Conservation (phyloP, 805 yeast species). For the Candida awuae region DNA sequence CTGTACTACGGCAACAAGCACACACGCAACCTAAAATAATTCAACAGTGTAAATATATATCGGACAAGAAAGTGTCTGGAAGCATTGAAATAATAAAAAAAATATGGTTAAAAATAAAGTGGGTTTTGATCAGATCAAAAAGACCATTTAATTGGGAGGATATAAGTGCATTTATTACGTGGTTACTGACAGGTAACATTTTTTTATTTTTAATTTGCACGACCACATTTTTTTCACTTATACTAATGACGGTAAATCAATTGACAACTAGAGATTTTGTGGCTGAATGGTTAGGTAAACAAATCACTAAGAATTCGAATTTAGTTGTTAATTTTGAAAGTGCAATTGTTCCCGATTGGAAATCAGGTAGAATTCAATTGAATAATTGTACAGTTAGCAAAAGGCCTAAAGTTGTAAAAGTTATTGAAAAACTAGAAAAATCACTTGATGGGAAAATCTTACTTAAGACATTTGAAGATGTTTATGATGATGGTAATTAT, state of each 20-base stretch:
- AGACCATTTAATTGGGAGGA: constrained; percentile 92
- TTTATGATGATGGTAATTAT: constrained; percentile 81
- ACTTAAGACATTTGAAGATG: constrained; percentile 12
- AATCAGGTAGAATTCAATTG: constrained; percentile 75
- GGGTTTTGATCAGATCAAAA: constrained; percentile 67
- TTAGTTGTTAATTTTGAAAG: constrained; percentile 81
- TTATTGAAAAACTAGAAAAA: constrained; percentile 28
- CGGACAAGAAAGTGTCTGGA: constrained; percentile 4
- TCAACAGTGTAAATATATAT: neutral
- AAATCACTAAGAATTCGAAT: constrained; percentile 76
- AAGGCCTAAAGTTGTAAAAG: constrained; percentile 50
- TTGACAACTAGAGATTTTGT: constrained; percentile 84
- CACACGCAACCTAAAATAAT: too few relatives aligned
- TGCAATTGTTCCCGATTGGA: constrained; percentile 94
- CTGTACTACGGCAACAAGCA: too few relatives aligned
- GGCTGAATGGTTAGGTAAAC: constrained; percentile 72
- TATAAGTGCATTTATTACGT: constrained; percentile 79
- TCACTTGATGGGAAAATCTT: constrained; percentile 8
- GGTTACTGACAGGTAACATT: constrained; percentile 86
- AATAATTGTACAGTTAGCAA: constrained; percentile 79
- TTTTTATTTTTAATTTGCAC: constrained; percentile 76
- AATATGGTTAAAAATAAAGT: constrained; percentile 37
- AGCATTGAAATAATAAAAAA: constrained; percentile 2
- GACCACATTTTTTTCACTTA: constrained; percentile 81
- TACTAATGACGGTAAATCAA: constrained; percentile 71